Evolutionary conservation across 495 filamentous ascomycete species (phyloP).

Genomic region (Podospora pseudoanserina): DNA sequence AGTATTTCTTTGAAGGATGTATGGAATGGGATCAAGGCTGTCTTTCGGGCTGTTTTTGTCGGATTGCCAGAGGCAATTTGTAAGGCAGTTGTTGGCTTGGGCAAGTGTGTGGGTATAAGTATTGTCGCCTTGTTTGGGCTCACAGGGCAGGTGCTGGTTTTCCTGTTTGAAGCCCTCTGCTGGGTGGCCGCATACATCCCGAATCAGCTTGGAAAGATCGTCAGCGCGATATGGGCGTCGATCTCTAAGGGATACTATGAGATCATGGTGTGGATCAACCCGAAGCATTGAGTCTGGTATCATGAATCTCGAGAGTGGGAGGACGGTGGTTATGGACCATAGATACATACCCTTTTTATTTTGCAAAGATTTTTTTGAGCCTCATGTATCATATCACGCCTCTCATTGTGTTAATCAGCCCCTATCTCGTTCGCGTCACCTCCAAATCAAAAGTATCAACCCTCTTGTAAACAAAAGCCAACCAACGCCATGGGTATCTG

Average conservation of each 20-base stretch:
- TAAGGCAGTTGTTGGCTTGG: conserved; percentile 23
- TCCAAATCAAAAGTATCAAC: background rate
- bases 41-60: conserved; percentile 33
- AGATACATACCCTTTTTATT: background rate
- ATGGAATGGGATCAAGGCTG: conserved; percentile 33
- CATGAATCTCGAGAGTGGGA: background rate
- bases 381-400: background rate
- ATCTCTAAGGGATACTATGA: conserved; percentile 37
- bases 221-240: conserved; percentile 30
- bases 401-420: background rate
- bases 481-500: background rate
- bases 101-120: conserved; percentile 22
- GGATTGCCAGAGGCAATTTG: conserved; percentile 32
- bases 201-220: conserved; percentile 32
- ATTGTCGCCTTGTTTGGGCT: conserved; percentile 33
- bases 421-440: background rate
- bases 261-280: conserved; percentile 41
- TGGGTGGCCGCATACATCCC: conserved; percentile 35
- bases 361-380: background rate
- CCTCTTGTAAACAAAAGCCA: background rate
- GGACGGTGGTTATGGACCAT: background rate
- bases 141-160: conserved; percentile 29
- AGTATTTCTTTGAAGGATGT: conserved; percentile 39
- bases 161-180: conserved; percentile 24
- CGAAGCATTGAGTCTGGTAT: conserved; percentile 29